phyloP scores from a whole-genome alignment of 345 rosid genomes.

The Ricinus communis region DNA sequence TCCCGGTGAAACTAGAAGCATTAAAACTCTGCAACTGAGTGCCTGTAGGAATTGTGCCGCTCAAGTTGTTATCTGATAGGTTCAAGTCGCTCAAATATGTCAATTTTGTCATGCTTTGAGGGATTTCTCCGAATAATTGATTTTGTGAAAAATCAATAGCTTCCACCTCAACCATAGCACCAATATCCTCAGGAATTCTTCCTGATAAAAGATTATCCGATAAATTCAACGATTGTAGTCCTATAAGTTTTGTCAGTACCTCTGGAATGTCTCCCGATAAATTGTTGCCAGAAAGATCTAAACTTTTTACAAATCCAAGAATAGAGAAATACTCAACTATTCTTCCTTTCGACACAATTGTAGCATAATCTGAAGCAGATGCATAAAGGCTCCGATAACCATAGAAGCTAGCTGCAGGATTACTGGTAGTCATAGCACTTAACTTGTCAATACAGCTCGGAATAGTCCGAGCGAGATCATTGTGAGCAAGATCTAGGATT shows the following conservation, averaged over 20 bases:
- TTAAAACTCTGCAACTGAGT: neutral
- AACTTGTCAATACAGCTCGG: constrained; percentile 13
- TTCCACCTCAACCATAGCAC: neutral
- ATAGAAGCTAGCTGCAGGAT: too few species aligned
- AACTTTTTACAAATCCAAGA: neutral
- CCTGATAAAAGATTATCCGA: neutral
- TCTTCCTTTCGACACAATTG: neutral
- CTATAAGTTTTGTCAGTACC: neutral
- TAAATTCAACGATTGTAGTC: neutral
- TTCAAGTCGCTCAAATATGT: constrained; percentile 6
- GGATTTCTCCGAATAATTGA: neutral
- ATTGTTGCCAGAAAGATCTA: constrained; percentile 3
- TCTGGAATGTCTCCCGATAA: neutral
- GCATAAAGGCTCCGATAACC: too few species aligned
- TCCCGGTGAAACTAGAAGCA: neutral
- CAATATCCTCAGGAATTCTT: neutral
- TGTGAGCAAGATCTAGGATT: constrained; percentile 15
- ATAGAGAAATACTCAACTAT: neutral
- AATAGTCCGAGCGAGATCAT: neutral
- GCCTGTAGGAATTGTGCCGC: neutral
- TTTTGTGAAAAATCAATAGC: neutral
- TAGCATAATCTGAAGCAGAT: neutral
- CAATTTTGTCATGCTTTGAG: neutral
- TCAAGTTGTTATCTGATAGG: neutral
- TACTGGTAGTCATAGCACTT: constrained; percentile 1